A percentile compares a stretch with the other conserved stretches of the same genome.
Evolutionary conservation across 257 asterid species (phyloP).

Genomic region (Lycium barbarum): DNA sequence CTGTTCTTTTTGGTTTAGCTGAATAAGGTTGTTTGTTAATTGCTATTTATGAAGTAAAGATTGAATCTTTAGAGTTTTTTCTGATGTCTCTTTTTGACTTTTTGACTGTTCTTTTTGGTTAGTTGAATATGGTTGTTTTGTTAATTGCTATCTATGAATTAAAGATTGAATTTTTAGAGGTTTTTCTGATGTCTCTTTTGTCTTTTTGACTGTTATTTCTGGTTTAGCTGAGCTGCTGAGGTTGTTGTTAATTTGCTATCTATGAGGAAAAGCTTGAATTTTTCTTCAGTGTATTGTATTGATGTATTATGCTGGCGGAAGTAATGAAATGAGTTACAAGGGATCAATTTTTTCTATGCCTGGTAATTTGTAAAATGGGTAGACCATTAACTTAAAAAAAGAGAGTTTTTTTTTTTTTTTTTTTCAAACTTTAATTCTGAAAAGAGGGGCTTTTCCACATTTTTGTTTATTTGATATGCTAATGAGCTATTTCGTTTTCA

Average conservation of each 20-base stretch:
- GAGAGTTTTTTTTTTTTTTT: neutral
- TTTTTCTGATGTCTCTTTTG: constrained; percentile 34
- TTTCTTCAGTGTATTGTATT: constrained; percentile 31
- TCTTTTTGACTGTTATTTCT: neutral
- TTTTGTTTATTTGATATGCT: neutral
- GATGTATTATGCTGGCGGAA: constrained; percentile 9
- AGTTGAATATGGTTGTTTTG: too few relatives aligned
- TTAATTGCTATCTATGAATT: too few relatives aligned
- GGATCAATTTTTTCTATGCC: neutral
- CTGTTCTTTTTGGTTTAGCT: too few relatives aligned
- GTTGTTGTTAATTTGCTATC: neutral
- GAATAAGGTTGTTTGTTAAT: too few relatives aligned
- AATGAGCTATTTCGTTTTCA: neutral
- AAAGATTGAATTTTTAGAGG: constrained; percentile 65
- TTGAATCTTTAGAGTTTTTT: too few relatives aligned
- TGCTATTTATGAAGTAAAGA: too few relatives aligned
- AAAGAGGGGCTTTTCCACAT: neutral
- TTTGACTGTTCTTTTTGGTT: too few relatives aligned
- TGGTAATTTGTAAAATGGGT: neutral
- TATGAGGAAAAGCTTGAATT: constrained; percentile 34
- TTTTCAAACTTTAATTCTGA: neutral
- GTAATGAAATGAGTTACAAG: neutral
- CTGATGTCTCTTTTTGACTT: too few relatives aligned
- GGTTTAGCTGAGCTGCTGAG: neutral
- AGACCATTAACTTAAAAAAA: neutral